Evolutionary conservation across 2,329 filamentous ascomycete genomes (phyloP).

Genomic region (Xylaria sp.): DNA sequence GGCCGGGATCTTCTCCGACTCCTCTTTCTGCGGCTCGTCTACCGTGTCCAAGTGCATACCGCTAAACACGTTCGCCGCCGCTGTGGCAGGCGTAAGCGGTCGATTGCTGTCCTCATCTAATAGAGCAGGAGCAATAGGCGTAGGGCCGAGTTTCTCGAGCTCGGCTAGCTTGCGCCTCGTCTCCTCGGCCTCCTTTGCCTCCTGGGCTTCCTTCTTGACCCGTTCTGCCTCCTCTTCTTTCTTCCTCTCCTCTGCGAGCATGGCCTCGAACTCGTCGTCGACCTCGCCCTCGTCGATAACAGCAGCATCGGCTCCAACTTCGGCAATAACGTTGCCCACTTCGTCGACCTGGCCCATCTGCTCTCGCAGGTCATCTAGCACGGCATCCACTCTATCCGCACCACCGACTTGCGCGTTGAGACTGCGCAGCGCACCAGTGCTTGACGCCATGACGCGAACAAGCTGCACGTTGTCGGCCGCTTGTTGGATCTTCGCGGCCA

Average conservation of each 20-base stretch:
- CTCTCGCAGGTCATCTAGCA: constrained; percentile 79
- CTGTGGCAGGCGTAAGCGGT: constrained; percentile 46
- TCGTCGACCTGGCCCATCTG: constrained; percentile 88
- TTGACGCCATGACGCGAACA: constrained; percentile 83
- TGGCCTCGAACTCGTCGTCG: constrained; percentile 83
- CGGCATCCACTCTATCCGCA: constrained; percentile 76
- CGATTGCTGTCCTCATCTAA: constrained; percentile 49
- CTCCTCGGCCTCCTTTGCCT: constrained; percentile 61
- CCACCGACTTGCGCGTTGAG: constrained; percentile 84
- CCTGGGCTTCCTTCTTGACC: constrained; percentile 57
- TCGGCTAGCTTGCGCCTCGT: constrained; percentile 62
- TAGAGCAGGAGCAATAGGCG: constrained; percentile 50
- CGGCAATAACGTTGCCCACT: constrained; percentile 79
- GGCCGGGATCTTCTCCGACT: constrained; percentile 30
- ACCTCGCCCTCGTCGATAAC: constrained; percentile 82
- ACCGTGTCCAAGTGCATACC: constrained; percentile 53
- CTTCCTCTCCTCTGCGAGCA: constrained; percentile 71
- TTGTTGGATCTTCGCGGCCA: constrained; percentile 85
- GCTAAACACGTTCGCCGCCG: constrained; percentile 52
- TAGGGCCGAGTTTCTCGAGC: constrained; percentile 53
- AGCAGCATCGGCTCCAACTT: constrained; percentile 59
- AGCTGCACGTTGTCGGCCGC: constrained; percentile 87
- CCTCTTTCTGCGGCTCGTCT: constrained; percentile 14
- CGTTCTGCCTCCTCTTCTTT: constrained; percentile 61
- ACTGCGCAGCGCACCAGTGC: constrained; percentile 75